Conservation (phyloP, 2,329 filamentous ascomycete species). For the Cytospora schulzeri region DNA sequence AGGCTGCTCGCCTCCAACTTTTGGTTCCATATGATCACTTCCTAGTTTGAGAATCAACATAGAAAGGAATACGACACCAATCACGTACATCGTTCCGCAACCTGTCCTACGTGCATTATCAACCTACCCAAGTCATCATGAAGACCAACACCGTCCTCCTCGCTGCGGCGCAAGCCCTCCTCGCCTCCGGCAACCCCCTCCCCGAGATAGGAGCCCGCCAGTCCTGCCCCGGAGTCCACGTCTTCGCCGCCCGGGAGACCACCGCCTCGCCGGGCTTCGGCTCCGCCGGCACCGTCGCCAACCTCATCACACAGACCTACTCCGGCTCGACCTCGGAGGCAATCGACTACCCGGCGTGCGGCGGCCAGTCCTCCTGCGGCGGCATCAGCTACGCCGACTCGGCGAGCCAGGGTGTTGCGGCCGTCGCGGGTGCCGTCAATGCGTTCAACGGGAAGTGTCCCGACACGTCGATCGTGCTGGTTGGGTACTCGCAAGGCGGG, state of each 20-base stretch:
- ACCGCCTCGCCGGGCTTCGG: constrained; percentile 50
- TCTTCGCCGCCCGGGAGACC: constrained; percentile 56
- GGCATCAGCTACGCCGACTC: constrained; percentile 58
- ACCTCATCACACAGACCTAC: constrained; percentile 46
- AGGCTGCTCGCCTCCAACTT: background rate
- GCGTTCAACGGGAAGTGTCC: constrained; percentile 58
- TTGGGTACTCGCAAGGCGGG: constrained; percentile 66
- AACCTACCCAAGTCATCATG: constrained; percentile 18
- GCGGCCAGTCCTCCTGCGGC: constrained; percentile 58
- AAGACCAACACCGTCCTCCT: constrained; percentile 25
- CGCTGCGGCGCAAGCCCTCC: constrained; percentile 26
- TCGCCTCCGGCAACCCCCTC: constrained; percentile 28
- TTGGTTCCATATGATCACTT: background rate
- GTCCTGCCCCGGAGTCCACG: constrained; percentile 48
- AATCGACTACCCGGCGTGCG: constrained; percentile 59
- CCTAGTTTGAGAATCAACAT: background rate
- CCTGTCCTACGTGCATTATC: background rate
- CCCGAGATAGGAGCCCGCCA: constrained; percentile 34
- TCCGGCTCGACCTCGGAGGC: constrained; percentile 49
- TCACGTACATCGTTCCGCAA: background rate
- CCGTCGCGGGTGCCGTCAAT: constrained; percentile 59
- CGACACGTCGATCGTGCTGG: constrained; percentile 57
- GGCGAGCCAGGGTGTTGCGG: constrained; percentile 54
- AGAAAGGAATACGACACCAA: background rate
- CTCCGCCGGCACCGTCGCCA: constrained; percentile 46